These are phyloP conservation scores for Exophiala phaeomuriformis DNA, from an alignment of 2,329 filamentous ascomycete genomes.

Conservation along the genomic window DNA sequence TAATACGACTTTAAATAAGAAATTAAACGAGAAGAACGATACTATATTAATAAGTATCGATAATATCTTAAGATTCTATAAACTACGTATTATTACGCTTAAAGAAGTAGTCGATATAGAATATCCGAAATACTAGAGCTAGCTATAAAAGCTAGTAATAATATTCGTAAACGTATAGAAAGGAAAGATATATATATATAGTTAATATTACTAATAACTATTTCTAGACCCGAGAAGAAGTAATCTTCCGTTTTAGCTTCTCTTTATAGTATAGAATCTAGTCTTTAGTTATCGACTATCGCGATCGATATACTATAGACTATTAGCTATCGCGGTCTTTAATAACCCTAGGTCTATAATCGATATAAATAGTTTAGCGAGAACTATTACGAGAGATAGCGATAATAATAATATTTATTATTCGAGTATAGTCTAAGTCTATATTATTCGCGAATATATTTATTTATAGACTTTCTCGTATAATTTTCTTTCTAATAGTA, in stretches of 20 bases:
- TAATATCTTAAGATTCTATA: slow-evolving; percentile 50
- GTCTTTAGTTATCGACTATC: slow-evolving; percentile 32
- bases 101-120: slow-evolving; percentile 71
- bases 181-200: no score
- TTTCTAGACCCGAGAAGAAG: slow-evolving; percentile 55
- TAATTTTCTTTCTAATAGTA: slow-evolving; percentile 50
- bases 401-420: slow-evolving; percentile 54
- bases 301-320: slow-evolving; percentile 28
- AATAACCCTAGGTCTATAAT: slow-evolving; percentile 41
- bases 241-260: slow-evolving; percentile 59
- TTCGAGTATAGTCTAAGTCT: slow-evolving; percentile 54
- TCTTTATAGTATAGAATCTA: slow-evolving; percentile 46
- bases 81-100: slow-evolving; percentile 64
- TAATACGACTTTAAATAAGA: slow-evolving; percentile 51
- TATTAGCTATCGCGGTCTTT: slow-evolving; percentile 27
- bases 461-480: slow-evolving; percentile 62
- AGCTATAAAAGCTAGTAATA: slow-evolving; percentile 54
- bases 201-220: slow-evolving; percentile 29
- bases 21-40: slow-evolving; percentile 61
- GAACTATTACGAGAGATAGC: slow-evolving; percentile 54
- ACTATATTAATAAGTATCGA: slow-evolving; percentile 46
- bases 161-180: slow-evolving; percentile 49
- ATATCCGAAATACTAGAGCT: slow-evolving; percentile 45
- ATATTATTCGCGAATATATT: slow-evolving; percentile 62
- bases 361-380: slow-evolving; percentile 44